A percentile compares a stretch with the other conserved stretches of the same genome.
These are phyloP conservation scores for Striga hermonthica DNA, from an alignment of 305 asterid genomes.

Conservation along the genomic window DNA sequence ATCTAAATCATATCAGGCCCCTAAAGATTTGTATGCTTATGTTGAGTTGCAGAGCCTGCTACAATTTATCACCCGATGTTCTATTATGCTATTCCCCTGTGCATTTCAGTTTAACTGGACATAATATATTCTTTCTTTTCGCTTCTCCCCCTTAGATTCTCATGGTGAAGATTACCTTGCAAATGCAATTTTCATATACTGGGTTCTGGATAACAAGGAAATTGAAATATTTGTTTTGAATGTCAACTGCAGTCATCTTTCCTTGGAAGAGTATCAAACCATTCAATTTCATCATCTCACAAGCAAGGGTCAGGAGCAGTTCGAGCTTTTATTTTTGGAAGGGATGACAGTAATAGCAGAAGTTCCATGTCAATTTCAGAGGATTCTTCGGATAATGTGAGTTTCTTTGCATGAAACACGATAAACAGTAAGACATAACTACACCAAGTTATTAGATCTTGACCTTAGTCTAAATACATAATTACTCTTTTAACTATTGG, in stretches of 20 bases:
- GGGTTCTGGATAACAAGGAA: slow-evolving; percentile 4
- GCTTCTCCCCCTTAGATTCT: not conserved
- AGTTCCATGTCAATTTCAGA: slow-evolving; percentile 62
- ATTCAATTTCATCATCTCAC: slow-evolving; percentile 50
- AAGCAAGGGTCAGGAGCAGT: slow-evolving; percentile 61
- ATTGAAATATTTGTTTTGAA: slow-evolving; percentile 11
- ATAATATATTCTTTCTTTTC: not conserved
- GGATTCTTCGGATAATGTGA: slow-evolving; percentile 64
- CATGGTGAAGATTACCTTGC: not conserved
- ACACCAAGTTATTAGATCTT: not conserved
- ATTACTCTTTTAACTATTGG: too few relatives aligned
- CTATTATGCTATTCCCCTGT: slow-evolving; percentile 15
- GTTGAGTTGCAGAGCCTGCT: slow-evolving; percentile 17
- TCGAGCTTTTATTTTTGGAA: slow-evolving; percentile 80
- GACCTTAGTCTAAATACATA: not conserved
- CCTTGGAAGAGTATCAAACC: slow-evolving; percentile 62
- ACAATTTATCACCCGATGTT: not conserved
- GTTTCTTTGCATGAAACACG: slow-evolving; percentile 30
- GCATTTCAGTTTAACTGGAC: not conserved
- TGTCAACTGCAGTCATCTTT: slow-evolving; percentile 71
- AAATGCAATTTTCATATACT: not conserved
- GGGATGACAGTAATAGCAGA: slow-evolving; percentile 86
- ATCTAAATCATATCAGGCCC: too few relatives aligned
- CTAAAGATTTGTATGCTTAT: slow-evolving; percentile 4
- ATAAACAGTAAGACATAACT: too few relatives aligned